A percentile compares a stretch with the other conserved stretches of the same genome.
Evolutionary conservation across 257 asterid species (phyloP).

Genomic region (Ballota nigra): DNA sequence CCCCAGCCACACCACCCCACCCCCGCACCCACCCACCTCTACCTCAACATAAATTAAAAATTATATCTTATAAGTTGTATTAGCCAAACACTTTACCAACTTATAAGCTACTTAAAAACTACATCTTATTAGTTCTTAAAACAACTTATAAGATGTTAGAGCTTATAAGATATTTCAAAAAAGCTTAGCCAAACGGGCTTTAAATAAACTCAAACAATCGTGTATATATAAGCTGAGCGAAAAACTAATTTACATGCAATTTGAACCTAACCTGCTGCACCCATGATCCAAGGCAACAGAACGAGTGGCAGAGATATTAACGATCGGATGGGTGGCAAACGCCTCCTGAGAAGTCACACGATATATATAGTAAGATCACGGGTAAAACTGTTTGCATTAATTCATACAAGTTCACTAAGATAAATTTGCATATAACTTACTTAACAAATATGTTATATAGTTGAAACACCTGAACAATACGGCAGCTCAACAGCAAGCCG

Average conservation of each 20-base stretch:
- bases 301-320: slow-evolving; percentile 53
- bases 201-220: too few species aligned
- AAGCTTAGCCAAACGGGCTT: too few species aligned
- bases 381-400: neutral
- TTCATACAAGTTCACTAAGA: neutral
- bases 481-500: slow-evolving; percentile 85
- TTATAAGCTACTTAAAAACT: too few species aligned
- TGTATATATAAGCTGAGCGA: too few species aligned
- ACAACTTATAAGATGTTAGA: too few species aligned
- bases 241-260: slow-evolving; percentile 20
- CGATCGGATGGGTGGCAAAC: slow-evolving; percentile 72
- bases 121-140: too few species aligned
- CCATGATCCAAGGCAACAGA: slow-evolving; percentile 72
- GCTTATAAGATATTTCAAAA: too few species aligned
- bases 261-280: slow-evolving; percentile 55
- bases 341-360: slow-evolving; percentile 63
- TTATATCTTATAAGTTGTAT: too few species aligned
- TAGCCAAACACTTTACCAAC: too few species aligned
- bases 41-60: too few species aligned
- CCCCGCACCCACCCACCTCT: too few species aligned
- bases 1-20: too few species aligned
- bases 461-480: slow-evolving; percentile 75
- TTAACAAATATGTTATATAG: slow-evolving; percentile 75
- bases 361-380: slow-evolving; percentile 19
- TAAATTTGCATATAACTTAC: slow-evolving; percentile 42